phyloP scores from a whole-genome alignment of 2,329 filamentous ascomycete species.

The Colletotrichum plurivorum region DNA sequence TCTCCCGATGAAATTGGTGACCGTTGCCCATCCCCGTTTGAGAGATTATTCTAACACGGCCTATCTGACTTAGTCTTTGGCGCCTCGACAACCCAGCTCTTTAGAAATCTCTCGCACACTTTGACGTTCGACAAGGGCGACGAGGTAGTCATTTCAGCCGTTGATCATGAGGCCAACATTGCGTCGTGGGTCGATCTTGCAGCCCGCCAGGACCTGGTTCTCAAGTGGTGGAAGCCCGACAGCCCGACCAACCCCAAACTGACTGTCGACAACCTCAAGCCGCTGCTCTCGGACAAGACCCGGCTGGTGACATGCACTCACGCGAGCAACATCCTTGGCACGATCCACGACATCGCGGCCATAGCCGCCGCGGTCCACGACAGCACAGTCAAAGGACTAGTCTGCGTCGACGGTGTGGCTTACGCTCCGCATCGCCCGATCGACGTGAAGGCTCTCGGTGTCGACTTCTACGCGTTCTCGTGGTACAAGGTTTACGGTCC shows the following conservation, averaged over 20 bases:
- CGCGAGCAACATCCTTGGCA: conserved; percentile 80
- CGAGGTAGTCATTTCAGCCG: conserved; percentile 78
- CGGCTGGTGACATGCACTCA: conserved; percentile 82
- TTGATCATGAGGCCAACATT: conserved; percentile 86
- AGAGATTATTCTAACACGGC: background rate
- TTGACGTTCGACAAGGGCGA: conserved; percentile 68
- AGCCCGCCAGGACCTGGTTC: conserved; percentile 67
- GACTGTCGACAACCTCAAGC: conserved; percentile 67
- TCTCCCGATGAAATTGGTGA: conserved; percentile 74
- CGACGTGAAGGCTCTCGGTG: conserved; percentile 77
- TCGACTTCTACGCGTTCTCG: conserved; percentile 83
- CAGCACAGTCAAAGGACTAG: conserved; percentile 66
- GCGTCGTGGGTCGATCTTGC: conserved; percentile 81
- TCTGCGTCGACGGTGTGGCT: conserved; percentile 83
- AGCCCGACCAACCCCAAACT: conserved; percentile 69
- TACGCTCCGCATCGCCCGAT: conserved; percentile 81
- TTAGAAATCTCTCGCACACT: conserved; percentile 77
- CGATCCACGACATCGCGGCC: conserved; percentile 73
- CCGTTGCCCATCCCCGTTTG: background rate
- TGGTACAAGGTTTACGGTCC: conserved; percentile 91
- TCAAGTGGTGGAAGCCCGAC: conserved; percentile 79
- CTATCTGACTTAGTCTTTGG: conserved; percentile 70
- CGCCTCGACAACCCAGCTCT: conserved; percentile 81
- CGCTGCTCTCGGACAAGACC: conserved; percentile 74
- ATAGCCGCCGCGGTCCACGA: conserved; percentile 68